These are phyloP conservation scores for Beauveria pseudobassiana DNA, from an alignment of 2,329 filamentous ascomycete genomes.

Conservation along the genomic window DNA sequence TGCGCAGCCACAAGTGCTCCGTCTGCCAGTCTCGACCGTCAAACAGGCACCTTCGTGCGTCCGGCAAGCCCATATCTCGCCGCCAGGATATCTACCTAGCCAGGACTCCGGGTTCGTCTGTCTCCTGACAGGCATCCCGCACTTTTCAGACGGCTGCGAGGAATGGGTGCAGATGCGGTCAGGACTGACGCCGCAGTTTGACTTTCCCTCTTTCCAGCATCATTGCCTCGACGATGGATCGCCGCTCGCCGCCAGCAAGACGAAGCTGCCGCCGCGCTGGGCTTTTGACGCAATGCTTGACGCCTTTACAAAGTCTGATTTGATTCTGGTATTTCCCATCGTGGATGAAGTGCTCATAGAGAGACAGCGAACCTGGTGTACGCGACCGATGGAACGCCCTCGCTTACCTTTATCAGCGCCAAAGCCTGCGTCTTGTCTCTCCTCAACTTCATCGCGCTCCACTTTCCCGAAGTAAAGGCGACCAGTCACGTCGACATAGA, in stretches of 20 bases:
- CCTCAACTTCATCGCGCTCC: conserved; percentile 25
- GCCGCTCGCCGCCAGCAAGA: conserved; percentile 12
- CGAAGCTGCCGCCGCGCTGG: conserved; percentile 27
- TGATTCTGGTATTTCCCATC: conserved; percentile 40
- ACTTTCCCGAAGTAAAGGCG: conserved; percentile 16
- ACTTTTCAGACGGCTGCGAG: conserved; percentile 38
- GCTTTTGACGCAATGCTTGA: conserved; percentile 20
- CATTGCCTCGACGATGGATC: not conserved
- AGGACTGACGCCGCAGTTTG: conserved; percentile 24
- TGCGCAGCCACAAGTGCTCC: conserved; percentile 1
- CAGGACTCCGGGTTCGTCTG: conserved; percentile 39
- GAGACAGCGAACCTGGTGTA: conserved; percentile 40
- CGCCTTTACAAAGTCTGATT: conserved; percentile 22
- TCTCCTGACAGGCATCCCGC: conserved; percentile 39
- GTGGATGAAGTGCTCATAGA: conserved; percentile 39
- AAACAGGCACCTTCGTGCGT: not conserved
- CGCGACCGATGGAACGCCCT: conserved; percentile 12
- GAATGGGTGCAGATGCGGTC: conserved; percentile 40
- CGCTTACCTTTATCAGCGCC: conserved; percentile 27
- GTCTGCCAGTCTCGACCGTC: conserved; percentile 10
- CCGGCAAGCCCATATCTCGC: conserved; percentile 30
- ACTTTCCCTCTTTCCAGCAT: conserved; percentile 7
- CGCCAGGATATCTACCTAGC: conserved; percentile 29
- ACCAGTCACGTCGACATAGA: conserved; percentile 30
- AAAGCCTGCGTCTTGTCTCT: conserved; percentile 44